phyloP scores from a whole-genome alignment of 306 rosid genomes.

The apple (Malus domestica) region DNA sequence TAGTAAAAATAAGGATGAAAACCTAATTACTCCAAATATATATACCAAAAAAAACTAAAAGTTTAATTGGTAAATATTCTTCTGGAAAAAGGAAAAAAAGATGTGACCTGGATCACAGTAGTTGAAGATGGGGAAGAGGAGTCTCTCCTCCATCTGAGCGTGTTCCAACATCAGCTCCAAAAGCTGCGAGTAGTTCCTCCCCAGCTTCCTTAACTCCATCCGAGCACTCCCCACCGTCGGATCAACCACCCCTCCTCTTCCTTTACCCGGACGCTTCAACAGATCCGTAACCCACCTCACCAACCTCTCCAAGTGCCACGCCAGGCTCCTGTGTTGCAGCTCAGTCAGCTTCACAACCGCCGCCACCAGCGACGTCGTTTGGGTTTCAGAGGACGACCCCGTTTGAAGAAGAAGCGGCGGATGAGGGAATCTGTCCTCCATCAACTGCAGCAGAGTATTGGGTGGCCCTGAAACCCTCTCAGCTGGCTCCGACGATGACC shows the following conservation, averaged over 20 bases:
- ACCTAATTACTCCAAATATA: too few relatives aligned
- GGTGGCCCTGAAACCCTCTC: constrained; percentile 60
- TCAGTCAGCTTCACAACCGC: constrained; percentile 34
- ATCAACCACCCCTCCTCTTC: constrained; percentile 25
- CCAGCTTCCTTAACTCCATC: constrained; percentile 77
- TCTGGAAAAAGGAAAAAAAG: too few relatives aligned
- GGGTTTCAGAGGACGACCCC: background rate
- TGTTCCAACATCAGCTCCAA: constrained; percentile 77
- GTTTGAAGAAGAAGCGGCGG: constrained; percentile 21
- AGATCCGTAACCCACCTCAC: constrained; percentile 75
- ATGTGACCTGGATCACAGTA: constrained; percentile 62
- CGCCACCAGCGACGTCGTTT: constrained; percentile 28
- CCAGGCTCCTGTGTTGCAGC: constrained; percentile 62
- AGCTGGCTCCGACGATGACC: constrained; percentile 16
- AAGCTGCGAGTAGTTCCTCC: constrained; percentile 64
- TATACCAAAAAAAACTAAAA: too few relatives aligned
- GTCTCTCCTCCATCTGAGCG: constrained; percentile 79
- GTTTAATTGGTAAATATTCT: background rate
- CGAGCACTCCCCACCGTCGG: constrained; percentile 61
- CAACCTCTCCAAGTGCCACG: constrained; percentile 68
- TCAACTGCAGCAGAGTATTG: constrained; percentile 46
- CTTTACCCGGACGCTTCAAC: constrained; percentile 32
- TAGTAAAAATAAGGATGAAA: too few relatives aligned
- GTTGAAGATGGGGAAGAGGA: constrained; percentile 73
- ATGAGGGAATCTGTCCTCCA: constrained; percentile 55